phyloP scores from a whole-genome alignment of 1,284 basidiomycete species.

The Heterobasidion occidentale region DNA sequence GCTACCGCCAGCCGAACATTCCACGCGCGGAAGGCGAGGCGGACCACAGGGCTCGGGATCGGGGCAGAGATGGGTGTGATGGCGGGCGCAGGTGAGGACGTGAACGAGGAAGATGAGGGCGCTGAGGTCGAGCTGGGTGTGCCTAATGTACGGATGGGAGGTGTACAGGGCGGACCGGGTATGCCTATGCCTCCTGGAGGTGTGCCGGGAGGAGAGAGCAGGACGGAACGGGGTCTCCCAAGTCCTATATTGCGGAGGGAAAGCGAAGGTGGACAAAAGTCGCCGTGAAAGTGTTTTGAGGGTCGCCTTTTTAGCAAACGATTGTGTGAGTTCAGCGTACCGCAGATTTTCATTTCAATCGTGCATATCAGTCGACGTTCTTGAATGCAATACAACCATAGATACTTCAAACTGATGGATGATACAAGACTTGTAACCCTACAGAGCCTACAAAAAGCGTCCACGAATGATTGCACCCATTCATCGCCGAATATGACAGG shows the following conservation, averaged over 20 bases:
- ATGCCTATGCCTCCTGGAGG: slow-evolving; percentile 6
- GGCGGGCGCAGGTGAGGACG: slow-evolving; percentile 39
- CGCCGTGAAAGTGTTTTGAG: neutral
- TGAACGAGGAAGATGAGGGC: slow-evolving; percentile 29
- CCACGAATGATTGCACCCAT: no score
- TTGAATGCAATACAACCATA: no score
- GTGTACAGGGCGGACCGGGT: slow-evolving; percentile 4
- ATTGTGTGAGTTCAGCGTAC: neutral
- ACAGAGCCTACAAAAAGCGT: no score
- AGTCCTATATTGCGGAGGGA: slow-evolving; percentile 45
- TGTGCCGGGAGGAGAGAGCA: slow-evolving; percentile 37
- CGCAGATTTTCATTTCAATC: no score
- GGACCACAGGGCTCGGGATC: slow-evolving; percentile 25
- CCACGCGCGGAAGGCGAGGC: slow-evolving; percentile 67
- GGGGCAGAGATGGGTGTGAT: slow-evolving; percentile 13
- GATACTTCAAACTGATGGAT: no score
- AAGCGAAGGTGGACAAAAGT: slow-evolving; percentile 22
- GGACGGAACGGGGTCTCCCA: slow-evolving; percentile 48
- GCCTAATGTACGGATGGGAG: slow-evolving; percentile 8
- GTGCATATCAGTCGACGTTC: no score
- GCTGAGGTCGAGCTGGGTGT: slow-evolving; percentile 30
- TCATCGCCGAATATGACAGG: no score
- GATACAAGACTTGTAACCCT: no score
- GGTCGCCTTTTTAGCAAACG: neutral
- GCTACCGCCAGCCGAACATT: slow-evolving; percentile 85